These are phyloP conservation scores for Musa schizocarpa DNA, from an alignment of 176 grass and related monocot species.

Conservation along the genomic window DNA sequence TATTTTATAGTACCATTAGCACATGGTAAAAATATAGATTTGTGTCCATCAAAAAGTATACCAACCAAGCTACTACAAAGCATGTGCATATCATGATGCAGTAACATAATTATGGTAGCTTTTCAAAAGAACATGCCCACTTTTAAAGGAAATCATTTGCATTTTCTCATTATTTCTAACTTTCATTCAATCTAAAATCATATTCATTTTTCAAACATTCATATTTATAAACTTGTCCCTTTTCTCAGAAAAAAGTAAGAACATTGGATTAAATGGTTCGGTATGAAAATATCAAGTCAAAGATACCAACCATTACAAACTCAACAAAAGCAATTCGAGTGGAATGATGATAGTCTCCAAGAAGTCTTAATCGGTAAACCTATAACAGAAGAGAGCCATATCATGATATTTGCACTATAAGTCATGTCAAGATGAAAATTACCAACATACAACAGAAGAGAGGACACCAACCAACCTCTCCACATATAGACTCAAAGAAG, in stretches of 20 bases:
- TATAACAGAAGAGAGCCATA: slow-evolving; percentile 21
- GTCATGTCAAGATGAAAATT: slow-evolving; percentile 9
- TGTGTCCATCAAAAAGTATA: not conserved
- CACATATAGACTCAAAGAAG: slow-evolving; percentile 96
- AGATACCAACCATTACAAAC: slow-evolving; percentile 83
- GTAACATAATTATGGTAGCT: not conserved
- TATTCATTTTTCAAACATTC: not conserved
- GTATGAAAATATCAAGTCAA: not conserved
- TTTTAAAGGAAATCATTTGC: not conserved
- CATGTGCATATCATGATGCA: not conserved
- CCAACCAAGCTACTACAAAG: not conserved
- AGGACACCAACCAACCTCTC: slow-evolving; percentile 72
- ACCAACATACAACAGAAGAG: not conserved
- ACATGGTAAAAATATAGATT: no score
- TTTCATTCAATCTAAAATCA: not conserved
- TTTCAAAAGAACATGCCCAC: not conserved
- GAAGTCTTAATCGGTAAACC: slow-evolving; percentile 93
- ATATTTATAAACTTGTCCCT: not conserved
- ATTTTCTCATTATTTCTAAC: not conserved
- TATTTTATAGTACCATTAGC: no score
- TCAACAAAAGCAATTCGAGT: slow-evolving; percentile 98
- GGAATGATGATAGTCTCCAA: slow-evolving; percentile 88
- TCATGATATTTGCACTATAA: slow-evolving; percentile 9
- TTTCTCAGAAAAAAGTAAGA: not conserved
- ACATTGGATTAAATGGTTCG: not conserved